These are phyloP conservation scores for Septoria petroselini DNA, from an alignment of 2,329 filamentous ascomycete genomes.

Conservation along the genomic window DNA sequence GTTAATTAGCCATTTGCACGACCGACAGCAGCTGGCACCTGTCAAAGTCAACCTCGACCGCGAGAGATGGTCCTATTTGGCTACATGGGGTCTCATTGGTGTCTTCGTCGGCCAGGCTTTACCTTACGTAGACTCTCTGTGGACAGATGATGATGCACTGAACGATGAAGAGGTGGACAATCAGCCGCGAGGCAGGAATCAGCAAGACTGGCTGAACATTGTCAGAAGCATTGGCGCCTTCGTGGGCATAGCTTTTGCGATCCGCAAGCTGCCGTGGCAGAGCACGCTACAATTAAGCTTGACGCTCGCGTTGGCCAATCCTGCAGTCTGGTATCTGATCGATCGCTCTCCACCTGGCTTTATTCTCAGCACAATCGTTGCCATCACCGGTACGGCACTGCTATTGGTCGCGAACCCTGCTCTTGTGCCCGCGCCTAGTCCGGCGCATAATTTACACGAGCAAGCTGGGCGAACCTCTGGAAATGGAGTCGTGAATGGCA, in stretches of 20 bases:
- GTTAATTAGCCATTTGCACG: slow-evolving; percentile 75
- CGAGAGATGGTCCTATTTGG: slow-evolving; percentile 64
- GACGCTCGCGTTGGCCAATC: slow-evolving; percentile 85
- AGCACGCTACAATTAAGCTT: slow-evolving; percentile 91
- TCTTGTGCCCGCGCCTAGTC: slow-evolving; percentile 67
- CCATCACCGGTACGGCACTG: slow-evolving; percentile 68
- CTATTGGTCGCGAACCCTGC: slow-evolving; percentile 74
- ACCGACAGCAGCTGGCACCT: slow-evolving; percentile 61
- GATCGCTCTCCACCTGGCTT: slow-evolving; percentile 86
- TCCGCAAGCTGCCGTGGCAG: slow-evolving; percentile 88
- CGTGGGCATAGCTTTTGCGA: slow-evolving; percentile 71
- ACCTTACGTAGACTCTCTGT: slow-evolving; percentile 78
- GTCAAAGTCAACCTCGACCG: slow-evolving; percentile 59
- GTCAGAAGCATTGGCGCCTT: slow-evolving; percentile 69
- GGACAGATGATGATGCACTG: slow-evolving; percentile 54
- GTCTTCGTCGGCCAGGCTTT: slow-evolving; percentile 74
- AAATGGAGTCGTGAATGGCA: slow-evolving; percentile 25
- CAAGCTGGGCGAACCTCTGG: slow-evolving; percentile 18
- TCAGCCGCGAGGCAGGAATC: slow-evolving; percentile 17
- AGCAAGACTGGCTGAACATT: slow-evolving; percentile 63
- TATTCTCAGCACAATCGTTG: slow-evolving; percentile 70
- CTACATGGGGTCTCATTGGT: slow-evolving; percentile 78
- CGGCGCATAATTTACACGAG: slow-evolving; percentile 36
- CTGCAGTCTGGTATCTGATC: slow-evolving; percentile 92
- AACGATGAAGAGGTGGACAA: slow-evolving; percentile 26